phyloP scores from a whole-genome alignment of 2,329 filamentous ascomycete genomes.

The Sordariomycetes sp. region DNA sequence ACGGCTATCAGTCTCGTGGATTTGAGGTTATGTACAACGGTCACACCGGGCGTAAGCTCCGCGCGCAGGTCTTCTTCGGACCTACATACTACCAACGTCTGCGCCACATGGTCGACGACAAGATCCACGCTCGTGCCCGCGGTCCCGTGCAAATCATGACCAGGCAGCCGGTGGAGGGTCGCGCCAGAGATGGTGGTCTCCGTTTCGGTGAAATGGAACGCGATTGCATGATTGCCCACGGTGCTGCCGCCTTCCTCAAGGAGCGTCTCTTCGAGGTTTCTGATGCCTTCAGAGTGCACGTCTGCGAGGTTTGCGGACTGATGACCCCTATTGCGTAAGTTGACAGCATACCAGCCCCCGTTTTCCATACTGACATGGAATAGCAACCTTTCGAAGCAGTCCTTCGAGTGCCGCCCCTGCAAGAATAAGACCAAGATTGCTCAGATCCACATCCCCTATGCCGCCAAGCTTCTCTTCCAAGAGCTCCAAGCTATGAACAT shows the following conservation, averaged over 20 bases:
- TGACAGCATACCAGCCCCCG: background rate
- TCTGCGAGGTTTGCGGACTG: constrained; percentile 96
- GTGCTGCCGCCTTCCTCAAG: constrained; percentile 92
- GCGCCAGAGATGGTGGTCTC: constrained; percentile 92
- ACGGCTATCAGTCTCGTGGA: constrained; percentile 92
- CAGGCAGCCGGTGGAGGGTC: constrained; percentile 93
- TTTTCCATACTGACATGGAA: constrained; percentile 22
- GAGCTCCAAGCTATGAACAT: constrained; percentile 98
- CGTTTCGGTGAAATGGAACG: constrained; percentile 99
- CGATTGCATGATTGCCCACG: constrained; percentile 99
- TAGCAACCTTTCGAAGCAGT: constrained; percentile 88
- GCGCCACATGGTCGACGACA: constrained; percentile 99
- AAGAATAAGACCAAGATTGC: constrained; percentile 99
- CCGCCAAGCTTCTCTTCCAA: constrained; percentile 96
- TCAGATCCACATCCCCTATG: constrained; percentile 95
- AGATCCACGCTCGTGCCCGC: constrained; percentile 97
- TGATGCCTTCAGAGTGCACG: constrained; percentile 94
- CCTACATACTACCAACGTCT: constrained; percentile 98
- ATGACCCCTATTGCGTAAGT: constrained; percentile 99
- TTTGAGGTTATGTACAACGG: constrained; percentile 99
- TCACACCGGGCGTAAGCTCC: constrained; percentile 88
- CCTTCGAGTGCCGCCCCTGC: constrained; percentile 94
- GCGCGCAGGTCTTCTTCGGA: constrained; percentile 91
- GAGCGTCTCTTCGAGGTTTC: constrained; percentile 96
- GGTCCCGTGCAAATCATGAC: constrained; percentile 97